Evolutionary conservation across 139 green algal genomes (phyloP).

Genomic region (Picochlorum sp.): DNA sequence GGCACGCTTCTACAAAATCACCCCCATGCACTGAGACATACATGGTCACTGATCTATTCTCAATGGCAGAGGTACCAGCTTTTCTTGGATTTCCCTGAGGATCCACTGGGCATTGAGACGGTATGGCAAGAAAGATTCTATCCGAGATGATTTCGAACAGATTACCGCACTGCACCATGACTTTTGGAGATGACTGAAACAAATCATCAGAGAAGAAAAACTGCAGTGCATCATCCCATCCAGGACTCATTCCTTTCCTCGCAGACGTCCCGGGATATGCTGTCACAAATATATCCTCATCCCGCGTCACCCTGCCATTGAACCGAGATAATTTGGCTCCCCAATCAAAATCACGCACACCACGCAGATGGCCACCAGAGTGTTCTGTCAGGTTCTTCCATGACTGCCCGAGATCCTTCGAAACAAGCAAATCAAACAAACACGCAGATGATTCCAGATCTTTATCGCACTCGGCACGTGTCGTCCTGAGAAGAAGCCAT

Average conservation of each 20-base stretch:
- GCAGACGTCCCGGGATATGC: conserved; percentile 46
- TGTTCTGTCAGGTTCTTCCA: conserved; percentile 78
- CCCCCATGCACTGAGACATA: conserved; percentile 44
- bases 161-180: conserved; percentile 77
- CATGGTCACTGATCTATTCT: conserved; percentile 32
- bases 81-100: conserved; percentile 44
- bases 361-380: conserved; percentile 54
- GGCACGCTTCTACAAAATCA: conserved; percentile 60
- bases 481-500: conserved; percentile 37
- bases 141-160: conserved; percentile 76
- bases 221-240: conserved; percentile 84
- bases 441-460: conserved; percentile 29
- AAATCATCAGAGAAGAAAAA: conserved; percentile 71
- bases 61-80: conserved; percentile 17
- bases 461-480: conserved; percentile 28
- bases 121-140: conserved; percentile 66
- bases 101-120: conserved; percentile 60
- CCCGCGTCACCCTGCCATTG: conserved; percentile 20
- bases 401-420: conserved; percentile 44
- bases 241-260: conserved; percentile 25
- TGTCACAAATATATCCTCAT: conserved; percentile 76
- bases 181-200: conserved; percentile 52
- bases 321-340: conserved; percentile 39
- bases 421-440: conserved; percentile 57
- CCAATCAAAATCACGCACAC: conserved; percentile 94